These are phyloP conservation scores for Lodderomyces beijingensis DNA, from an alignment of 1,139 yeast species.

Conservation along the genomic window DNA sequence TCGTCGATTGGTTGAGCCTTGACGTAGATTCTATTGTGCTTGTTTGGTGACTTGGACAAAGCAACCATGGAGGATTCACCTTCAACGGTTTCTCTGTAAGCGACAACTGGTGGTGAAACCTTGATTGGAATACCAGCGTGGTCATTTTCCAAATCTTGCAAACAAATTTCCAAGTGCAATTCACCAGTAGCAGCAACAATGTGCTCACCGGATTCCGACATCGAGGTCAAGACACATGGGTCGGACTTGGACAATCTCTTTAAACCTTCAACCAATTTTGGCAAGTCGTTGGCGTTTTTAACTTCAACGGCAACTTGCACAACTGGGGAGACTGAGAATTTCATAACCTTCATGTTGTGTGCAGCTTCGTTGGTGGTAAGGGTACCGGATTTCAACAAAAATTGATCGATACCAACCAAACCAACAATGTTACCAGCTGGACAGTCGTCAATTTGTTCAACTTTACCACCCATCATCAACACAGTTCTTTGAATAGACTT, in stretches of 20 bases:
- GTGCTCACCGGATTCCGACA: constrained; percentile 97
- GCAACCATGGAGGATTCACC: constrained; percentile 93
- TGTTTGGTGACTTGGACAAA: constrained; percentile 98
- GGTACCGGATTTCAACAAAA: constrained; percentile 99
- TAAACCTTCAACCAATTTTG: constrained; percentile 99
- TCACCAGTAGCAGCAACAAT: constrained; percentile 99
- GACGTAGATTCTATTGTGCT: constrained; percentile 99
- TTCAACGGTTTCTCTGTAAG: constrained; percentile 98
- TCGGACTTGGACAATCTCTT: constrained; percentile 99
- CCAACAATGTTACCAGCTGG: constrained; percentile 99
- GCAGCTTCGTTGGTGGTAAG: constrained; percentile 94
- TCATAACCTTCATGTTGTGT: constrained; percentile 99
- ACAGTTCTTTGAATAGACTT: constrained; percentile 99
- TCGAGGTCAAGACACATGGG: constrained; percentile 91
- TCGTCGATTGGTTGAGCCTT: constrained; percentile 95
- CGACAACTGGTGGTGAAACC: constrained; percentile 96
- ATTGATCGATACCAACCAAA: constrained; percentile 99
- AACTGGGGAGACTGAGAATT: constrained; percentile 99
- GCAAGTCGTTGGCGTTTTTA: constrained; percentile 98
- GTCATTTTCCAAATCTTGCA: constrained; percentile 93
- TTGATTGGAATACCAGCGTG: constrained; percentile 99
- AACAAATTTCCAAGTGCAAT: constrained; percentile 98
- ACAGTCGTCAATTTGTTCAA: constrained; percentile 98
- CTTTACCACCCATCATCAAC: constrained; percentile 98
- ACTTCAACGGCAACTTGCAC: constrained; percentile 99